These are phyloP conservation scores for Tuber calosporum DNA, from an alignment of 495 filamentous ascomycete genomes.

Conservation along the genomic window DNA sequence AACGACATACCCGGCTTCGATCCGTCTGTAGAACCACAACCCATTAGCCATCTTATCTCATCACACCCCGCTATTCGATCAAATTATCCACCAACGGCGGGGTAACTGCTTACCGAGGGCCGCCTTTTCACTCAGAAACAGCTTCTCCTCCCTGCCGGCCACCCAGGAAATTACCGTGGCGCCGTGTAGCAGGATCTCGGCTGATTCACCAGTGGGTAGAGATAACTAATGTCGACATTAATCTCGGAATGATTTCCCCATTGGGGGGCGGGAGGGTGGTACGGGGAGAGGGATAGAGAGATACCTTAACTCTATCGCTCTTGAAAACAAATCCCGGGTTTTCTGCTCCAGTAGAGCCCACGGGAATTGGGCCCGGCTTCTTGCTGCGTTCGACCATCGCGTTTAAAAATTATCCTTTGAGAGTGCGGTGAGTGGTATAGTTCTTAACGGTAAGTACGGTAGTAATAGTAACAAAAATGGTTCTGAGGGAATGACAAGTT, in stretches of 20 bases:
- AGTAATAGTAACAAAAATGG: background rate
- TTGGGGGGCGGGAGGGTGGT: slow-evolving; percentile 58
- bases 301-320: slow-evolving; percentile 38
- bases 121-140: slow-evolving; percentile 78
- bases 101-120: slow-evolving; percentile 42
- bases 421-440: background rate
- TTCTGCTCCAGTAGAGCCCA: slow-evolving; percentile 49
- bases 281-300: slow-evolving; percentile 22
- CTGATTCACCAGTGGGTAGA: slow-evolving; percentile 76
- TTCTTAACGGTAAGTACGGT: background rate
- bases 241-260: slow-evolving; percentile 61
- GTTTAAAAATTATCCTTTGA: background rate
- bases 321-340: slow-evolving; percentile 27
- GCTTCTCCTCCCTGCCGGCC: slow-evolving; percentile 67
- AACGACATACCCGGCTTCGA: slow-evolving; percentile 44
- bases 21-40: slow-evolving; percentile 45
- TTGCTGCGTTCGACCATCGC: slow-evolving; percentile 73
- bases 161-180: slow-evolving; percentile 90
- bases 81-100: background rate
- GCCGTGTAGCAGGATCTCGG: slow-evolving; percentile 78
- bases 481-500: background rate
- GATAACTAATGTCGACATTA: slow-evolving; percentile 44
- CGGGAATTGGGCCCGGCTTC: slow-evolving; percentile 69
- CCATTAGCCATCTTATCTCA: slow-evolving; percentile 3
- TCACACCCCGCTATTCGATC: background rate